Evolutionary conservation across 257 asterid species (phyloP).

Genomic region (Capsicum pubescens): DNA sequence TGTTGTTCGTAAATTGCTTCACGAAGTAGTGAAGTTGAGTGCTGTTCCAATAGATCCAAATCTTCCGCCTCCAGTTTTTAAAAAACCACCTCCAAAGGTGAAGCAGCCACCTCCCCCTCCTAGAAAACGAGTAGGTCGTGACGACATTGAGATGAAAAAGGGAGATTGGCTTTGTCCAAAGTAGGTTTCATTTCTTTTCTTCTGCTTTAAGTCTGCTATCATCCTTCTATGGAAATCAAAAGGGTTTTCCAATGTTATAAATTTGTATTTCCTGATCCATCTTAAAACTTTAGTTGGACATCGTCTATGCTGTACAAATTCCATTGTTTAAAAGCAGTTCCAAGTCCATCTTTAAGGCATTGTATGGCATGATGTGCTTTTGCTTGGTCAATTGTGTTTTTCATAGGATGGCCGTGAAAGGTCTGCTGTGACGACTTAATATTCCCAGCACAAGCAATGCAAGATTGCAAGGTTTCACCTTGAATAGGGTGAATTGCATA

Average conservation of each 20-base stretch:
- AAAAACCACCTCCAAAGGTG: constrained; percentile 89
- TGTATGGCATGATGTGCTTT: background rate
- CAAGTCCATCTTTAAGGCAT: background rate
- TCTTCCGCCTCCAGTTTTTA: constrained; percentile 86
- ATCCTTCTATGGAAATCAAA: constrained; percentile 27
- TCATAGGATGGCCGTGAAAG: background rate
- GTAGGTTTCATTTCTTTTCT: constrained; percentile 53
- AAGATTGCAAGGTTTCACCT: constrained; percentile 3
- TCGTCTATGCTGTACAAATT: constrained; percentile 1
- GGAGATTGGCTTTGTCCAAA: constrained; percentile 98
- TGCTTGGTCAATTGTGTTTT: background rate
- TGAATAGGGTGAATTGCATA: background rate
- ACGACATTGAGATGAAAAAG: constrained; percentile 92
- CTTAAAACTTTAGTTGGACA: background rate
- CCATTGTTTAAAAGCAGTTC: background rate
- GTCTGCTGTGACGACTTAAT: background rate
- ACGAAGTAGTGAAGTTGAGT: constrained; percentile 88
- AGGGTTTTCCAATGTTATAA: background rate
- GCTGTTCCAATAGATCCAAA: constrained; percentile 95
- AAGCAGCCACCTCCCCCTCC: constrained; percentile 95
- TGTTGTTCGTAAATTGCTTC: constrained; percentile 79
- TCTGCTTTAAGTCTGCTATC: constrained; percentile 1
- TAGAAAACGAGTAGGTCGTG: constrained; percentile 81
- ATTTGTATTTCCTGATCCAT: constrained; percentile 24
- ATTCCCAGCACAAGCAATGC: constrained; percentile 12